Base-by-base conservation (phyloP, 176 grass and related monocot species). In the Carex cristatella region DNA sequence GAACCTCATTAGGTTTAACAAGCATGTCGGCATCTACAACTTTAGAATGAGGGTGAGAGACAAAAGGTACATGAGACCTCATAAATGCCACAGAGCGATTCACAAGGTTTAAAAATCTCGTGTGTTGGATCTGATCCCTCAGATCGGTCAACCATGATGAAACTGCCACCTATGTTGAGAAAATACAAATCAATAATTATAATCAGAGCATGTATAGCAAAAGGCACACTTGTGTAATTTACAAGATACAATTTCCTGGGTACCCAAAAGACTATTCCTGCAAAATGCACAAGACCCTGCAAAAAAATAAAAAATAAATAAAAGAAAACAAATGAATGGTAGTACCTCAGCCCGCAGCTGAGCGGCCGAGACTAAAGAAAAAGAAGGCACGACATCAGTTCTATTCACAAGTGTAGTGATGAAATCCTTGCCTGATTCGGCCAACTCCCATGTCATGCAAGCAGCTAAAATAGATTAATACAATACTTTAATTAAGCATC, bases 381-480 rank as follows among this genome's bases (percentile, higher is more conserved):
- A 86, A 77, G 94, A 90, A 71, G 94, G 94, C 10, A 97, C 94
- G 10, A 90, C 2, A n/a, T 97, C 94, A 83, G 86, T 93, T 93
- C 84, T 91, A 75, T 93, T 97, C 54, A 97, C 86, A 61, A 97
- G 69, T 53, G 91, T 88, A 2, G 94, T 97, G 63, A 90, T 89
- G 83, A 97, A 97, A 57, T 91, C 83, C 79, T 93, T 97, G 53
- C 91, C 54, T 2, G 91, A 97, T 80, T 93, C 91, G 11, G 91
- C 94, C 94, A 97, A 87, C 14, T 97, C 89, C 94, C 91, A 97
- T 44, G 94, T 97, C 94, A 97, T 91, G 84, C 94, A 97, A 67
- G 94, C 94, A 91, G 91, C 94, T 97, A 85, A 66, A 87, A 60
- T 68, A 67, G 11, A 81, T 57, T 10, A 81, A 87, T 42, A 80